Conservation (phyloP, 1,139 yeast genomes). For the Arxiozyma telluris region DNA sequence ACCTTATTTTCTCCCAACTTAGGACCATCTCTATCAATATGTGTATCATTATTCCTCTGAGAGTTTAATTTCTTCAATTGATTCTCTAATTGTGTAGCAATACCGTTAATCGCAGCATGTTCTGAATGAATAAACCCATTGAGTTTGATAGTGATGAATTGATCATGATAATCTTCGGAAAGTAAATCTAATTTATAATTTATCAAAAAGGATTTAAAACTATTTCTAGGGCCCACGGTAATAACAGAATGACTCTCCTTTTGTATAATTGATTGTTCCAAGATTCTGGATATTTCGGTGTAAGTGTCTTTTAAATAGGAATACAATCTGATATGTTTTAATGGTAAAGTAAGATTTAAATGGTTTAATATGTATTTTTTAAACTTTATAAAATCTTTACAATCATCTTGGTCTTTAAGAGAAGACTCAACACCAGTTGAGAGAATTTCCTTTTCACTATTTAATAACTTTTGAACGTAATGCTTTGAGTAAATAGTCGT, state of each 20-base stretch:
- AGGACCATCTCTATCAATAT: background rate
- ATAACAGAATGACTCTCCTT: constrained; percentile 77
- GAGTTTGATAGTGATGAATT: constrained; percentile 53
- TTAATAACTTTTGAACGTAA: background rate
- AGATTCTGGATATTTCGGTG: constrained; percentile 43
- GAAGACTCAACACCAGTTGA: background rate
- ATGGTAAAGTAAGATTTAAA: constrained; percentile 18
- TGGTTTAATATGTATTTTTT: constrained; percentile 17
- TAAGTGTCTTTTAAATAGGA: constrained; percentile 18
- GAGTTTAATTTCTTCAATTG: constrained; percentile 29
- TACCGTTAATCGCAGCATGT: constrained; percentile 67
- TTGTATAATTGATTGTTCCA: constrained; percentile 58
- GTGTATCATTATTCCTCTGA: constrained; percentile 1
- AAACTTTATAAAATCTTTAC: constrained; percentile 14
- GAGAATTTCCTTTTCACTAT: background rate
- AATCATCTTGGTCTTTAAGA: constrained; percentile 10
- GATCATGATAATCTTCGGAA: constrained; percentile 33
- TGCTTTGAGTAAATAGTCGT: background rate
- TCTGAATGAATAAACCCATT: constrained; percentile 72
- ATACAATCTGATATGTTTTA: constrained; percentile 14
- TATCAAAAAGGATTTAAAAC: constrained; percentile 65
- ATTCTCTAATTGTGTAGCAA: constrained; percentile 71
- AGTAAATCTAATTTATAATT: constrained; percentile 49
- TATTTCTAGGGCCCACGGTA: constrained; percentile 69
- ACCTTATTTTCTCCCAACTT: background rate